Conservation (phyloP, 345 rosid species). For the Bruguiera gymnorhiza region DNA sequence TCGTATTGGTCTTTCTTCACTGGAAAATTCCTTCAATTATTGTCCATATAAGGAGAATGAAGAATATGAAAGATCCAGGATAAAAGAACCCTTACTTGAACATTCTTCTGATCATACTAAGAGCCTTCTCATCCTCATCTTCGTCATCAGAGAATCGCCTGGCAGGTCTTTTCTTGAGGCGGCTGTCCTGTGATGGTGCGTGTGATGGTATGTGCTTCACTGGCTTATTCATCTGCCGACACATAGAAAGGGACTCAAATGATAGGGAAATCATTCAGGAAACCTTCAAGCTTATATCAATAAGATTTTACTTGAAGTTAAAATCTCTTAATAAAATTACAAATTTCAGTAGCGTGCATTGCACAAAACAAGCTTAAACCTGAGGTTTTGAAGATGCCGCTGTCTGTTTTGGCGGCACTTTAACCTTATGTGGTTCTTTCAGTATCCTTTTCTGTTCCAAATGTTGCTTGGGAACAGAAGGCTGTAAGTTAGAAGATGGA, state of each 20-base stretch:
- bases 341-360: neutral
- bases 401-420: slow-evolving; percentile 41
- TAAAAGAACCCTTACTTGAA: slow-evolving; percentile 19
- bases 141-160: slow-evolving; percentile 37
- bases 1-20: no score
- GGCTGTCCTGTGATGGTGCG: slow-evolving; percentile 29
- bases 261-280: neutral
- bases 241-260: neutral
- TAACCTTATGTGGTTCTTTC: slow-evolving; percentile 34
- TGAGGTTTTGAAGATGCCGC: slow-evolving; percentile 43
- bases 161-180: slow-evolving; percentile 51
- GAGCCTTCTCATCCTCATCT: slow-evolving; percentile 41
- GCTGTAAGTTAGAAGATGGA: slow-evolving; percentile 12
- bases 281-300: no score
- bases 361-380: slow-evolving; percentile 24
- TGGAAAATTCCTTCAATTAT: neutral
- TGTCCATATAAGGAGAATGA: neutral
- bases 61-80: neutral
- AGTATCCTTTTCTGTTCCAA: slow-evolving; percentile 47
- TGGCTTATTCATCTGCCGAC: slow-evolving; percentile 37
- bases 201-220: slow-evolving; percentile 40
- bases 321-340: slow-evolving; percentile 16
- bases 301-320: no score
- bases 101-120: slow-evolving; percentile 55
- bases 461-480: slow-evolving; percentile 43